These are phyloP conservation scores for Geoglossum glabrum DNA, from an alignment of 495 filamentous ascomycete genomes.

Conservation along the genomic window DNA sequence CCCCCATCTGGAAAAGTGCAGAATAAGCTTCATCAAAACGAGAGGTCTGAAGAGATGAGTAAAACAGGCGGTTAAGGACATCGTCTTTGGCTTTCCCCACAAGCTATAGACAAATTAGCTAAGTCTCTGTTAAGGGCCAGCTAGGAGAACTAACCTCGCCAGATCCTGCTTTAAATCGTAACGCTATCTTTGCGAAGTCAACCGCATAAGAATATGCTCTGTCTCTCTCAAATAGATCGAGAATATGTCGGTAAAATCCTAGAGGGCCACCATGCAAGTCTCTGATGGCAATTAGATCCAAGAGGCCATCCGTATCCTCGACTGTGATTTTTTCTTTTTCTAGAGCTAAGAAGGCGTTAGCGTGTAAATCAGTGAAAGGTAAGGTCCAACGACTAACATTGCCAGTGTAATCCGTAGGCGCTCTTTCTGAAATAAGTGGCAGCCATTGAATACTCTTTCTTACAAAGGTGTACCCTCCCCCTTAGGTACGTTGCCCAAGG, in stretches of 20 bases:
- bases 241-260: constrained; percentile 72
- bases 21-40: constrained; percentile 69
- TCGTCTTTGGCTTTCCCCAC: constrained; percentile 32
- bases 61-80: constrained; percentile 66
- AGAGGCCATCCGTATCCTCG: constrained; percentile 26
- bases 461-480: constrained; percentile 56
- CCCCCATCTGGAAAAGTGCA: constrained; percentile 48
- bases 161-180: constrained; percentile 32
- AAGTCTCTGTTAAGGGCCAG: neutral
- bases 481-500: constrained; percentile 72
- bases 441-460: constrained; percentile 50
- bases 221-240: constrained; percentile 57
- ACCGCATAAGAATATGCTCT: constrained; percentile 58
- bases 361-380: neutral
- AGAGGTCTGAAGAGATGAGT: constrained; percentile 50
- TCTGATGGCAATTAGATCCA: constrained; percentile 50
- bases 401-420: constrained; percentile 62
- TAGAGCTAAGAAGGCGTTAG: constrained; percentile 11
- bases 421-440: constrained; percentile 63
- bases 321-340: constrained; percentile 18
- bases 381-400: constrained; percentile 36
- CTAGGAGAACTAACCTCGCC: constrained; percentile 2
- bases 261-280: constrained; percentile 57
- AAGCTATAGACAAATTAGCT: constrained; percentile 16
- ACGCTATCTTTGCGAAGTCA: constrained; percentile 62